Evolutionary conservation across 176 grass and related monocot species (phyloP), one percentile per base, ranked within the genome.

Genomic region (Cenchrus fungigraminus): DNA sequence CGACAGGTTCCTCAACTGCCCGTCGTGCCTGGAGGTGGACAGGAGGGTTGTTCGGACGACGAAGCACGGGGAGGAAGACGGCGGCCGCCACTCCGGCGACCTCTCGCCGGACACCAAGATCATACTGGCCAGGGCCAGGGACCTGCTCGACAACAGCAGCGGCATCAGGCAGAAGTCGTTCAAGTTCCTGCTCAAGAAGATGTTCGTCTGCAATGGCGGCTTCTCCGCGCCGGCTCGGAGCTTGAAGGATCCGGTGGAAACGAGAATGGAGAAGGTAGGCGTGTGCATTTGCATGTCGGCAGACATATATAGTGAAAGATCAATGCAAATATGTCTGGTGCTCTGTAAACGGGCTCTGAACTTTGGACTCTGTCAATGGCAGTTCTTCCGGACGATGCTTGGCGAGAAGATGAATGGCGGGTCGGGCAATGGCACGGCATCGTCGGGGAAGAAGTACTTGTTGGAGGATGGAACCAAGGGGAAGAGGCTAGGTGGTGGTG

Each of bases 1-100:
- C 45, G 88, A 98, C 62, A 87, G 77, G 78, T 98, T 98, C 74
- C 79, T 95, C 22, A 98, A 98, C 64, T 98, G 91, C 69, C 93
- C 95, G 11, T 98, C 95, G 8, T 95, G 91, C 90, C 92, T 95
- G 17, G 93, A 98, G 88, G 89, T 95, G 12, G 91, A 95, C 55
- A 86, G 91, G 85, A 85, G 64, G 58, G 54, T 54, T 3, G 54
- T 46, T 3, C 70, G 43, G 7, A 65, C 4, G n/a, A 15, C 50
- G 5, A 37, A 0, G 25, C 34, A 63, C 20, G 56, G 28, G 1
- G 80, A 82, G 25, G 37, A 49, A 9, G 52, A 59, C 25, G 85
- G 52, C 31, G 31, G 31, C 31, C 31, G 31, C 49, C 59, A 90
- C 53, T 79, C 49, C 46, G 86, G 88, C 28, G 74, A 93, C 67